Evolutionary conservation across 192 early-diverging fungal genomes (phyloP), one percentile per base, ranked within the genome.

Genomic region (Entomortierella lignicola): DNA sequence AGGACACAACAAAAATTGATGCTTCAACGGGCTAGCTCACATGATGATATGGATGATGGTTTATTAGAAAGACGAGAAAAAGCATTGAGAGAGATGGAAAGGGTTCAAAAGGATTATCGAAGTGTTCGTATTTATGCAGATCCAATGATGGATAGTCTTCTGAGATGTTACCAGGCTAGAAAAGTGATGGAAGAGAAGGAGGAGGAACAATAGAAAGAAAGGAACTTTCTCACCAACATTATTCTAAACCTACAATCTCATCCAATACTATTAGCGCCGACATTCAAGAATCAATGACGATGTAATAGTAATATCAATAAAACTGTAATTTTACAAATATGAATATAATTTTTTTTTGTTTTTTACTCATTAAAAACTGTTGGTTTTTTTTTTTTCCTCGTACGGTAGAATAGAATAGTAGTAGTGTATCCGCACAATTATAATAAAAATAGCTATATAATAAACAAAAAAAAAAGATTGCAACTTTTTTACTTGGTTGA

Each of bases 1-100:
- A 32, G 75, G 4, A 79, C 75, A 5, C 75, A 79, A 50, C 75
- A 79, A 55, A 79, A 79, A 26, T 52, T 79, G 1, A 26, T 48
- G 26, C 68, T 79, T 2, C 75, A 79, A 37, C 54, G 63, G 0
- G 75, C 56, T 0, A 65, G 60, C 21, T 60, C 56, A 6, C 57
- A 70, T 1, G 75, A 70, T 8, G 68, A 66, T 13, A 8, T 79
- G 51, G 57, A 79, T 21, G 62, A 79, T 30, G 7, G 57, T 4
- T 48, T 60, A 29, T 60, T 69, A 51, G 42, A 44, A 0, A 60
- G 48, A 4, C 75, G 75, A 0, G 63, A 30, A 0, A 69, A 54
- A 27, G 12, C 39, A 0, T n/a, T 50, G 20, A 20, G 21, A 8
- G 75, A 69, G 12, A 69, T 64, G 67, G 75, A 79, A 0, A 21